Base-by-base conservation (phyloP, 2,329 filamentous ascomycete species). In the Phaeosphaeria sp. region DNA sequence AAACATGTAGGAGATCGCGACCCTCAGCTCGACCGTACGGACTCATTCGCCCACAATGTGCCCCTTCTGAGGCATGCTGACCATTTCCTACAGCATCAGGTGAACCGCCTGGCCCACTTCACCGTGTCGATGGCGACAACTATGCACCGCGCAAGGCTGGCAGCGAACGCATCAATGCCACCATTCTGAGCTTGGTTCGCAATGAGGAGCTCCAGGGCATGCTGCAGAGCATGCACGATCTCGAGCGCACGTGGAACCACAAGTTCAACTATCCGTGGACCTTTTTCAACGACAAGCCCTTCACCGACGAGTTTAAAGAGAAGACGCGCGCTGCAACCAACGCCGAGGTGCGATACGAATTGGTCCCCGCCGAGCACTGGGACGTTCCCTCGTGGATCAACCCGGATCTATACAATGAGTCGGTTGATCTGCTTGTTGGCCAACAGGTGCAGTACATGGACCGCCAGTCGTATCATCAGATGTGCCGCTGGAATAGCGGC, bases 231-330 rank as follows among this genome's bases (percentile, higher is more conserved):
- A 99, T 99, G 92, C 80, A 80, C 54, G 94, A 99, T 73, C 84
- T 99, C 59, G 95, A 99, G 80, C 83, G 90, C 65, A 98, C 94
- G 0, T 99, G 93, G 93, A 99, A 99, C 73, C 84, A 87, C 83
- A 99, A 99, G 75, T 99, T 98, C 86, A 99, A 99, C 82, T 99
- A 99, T 75, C 95, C 95, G 0, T 99, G 95, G 92, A 97, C 93
- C 9, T 99, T 99, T 78, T 96, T 99, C 85, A 99, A 99, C 80
- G 94, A 99, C 73, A 89, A 91, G 52, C 91, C 92, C 17, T 99
- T 99, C 73, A 89, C 90, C 2, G 90, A 95, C 17, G 93, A 98
- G 70, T 99, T 99, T 82, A 98, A 96, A 81, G 82, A 82, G 70
- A 87, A 85, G 77, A 98, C 93, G 0, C 83, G 85, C 62, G 92